Evolutionary conservation across 495 filamentous ascomycete species (phyloP), one percentile per base, ranked within the genome.

Genomic region (Tuber umbilicatum): DNA sequence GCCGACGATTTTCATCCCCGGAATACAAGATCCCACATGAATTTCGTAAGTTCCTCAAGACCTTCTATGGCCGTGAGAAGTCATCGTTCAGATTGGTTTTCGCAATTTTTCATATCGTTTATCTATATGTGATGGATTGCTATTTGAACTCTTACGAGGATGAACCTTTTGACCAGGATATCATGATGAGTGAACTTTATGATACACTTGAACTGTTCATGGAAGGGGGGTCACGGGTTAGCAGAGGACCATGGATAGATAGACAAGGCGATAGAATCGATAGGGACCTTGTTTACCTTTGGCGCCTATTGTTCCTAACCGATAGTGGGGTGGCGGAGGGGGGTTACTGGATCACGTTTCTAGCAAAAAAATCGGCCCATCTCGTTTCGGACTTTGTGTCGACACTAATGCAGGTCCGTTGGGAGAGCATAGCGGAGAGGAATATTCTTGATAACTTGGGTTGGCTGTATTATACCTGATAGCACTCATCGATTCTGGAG

Each of bases 361-460:
- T 1, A 55, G 50, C 0, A 2, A 1, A 12, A n/a, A 27, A 1
- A 14, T 9, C n/a, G 2, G n/a, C 27, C 0, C 0, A 0, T n/a
- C 0, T 55, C 2, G 50, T 55, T 2, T 27, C 1, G 50, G 50
- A 55, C 1, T 55, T 55, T 5, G 50, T 21, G 5, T 7, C 7
- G 45, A 7, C n/a, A n/a, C n/a, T n/a, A n/a, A n/a, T n/a, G n/a
- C n/a, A n/a, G n/a, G n/a, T n/a, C n/a, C n/a, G 23, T n/a, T n/a
- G n/a, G 9, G 23, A 55, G 50, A 55, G 50, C 23, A 6, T 27
- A 3, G 10, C 7, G 3, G 3, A 14, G 4, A 12, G 50, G 50
- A 55, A 3, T 1, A 27, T 2, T 55, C 23, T 6, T 27, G 50
- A n/a, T 55, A 6, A 27, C 7, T 55, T 27, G 14, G 10, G 10